Evolutionary conservation across 257 asterid species (phyloP), one percentile per base, ranked within the genome.

Genomic region (Ilex asprella): DNA sequence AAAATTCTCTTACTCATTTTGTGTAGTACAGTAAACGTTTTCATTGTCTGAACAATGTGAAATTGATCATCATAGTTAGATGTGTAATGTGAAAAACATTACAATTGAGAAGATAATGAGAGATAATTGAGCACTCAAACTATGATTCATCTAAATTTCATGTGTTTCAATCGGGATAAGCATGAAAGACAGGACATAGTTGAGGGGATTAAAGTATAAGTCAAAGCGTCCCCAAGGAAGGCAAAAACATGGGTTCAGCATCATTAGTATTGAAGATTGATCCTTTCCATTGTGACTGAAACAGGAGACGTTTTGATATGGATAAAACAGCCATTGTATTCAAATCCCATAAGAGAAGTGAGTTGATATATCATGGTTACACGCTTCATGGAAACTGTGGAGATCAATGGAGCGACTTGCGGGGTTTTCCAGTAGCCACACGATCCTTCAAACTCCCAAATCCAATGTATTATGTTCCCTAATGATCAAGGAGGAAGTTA

Each of bases 341-440:
- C 82, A 91, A 91, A 78, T 91, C 88, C 3, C 82, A 78, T 89
- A 84, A 73, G 80, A 81, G 96, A 64, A 82, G 74, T 75, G 93
- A 86, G 78, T 73, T 88, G 6, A 81, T 72, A 75, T 84, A 86
- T 30, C 91, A 82, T 78, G 95, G 95, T 58, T 91, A 76, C 81
- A 62, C 65, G 16, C 78, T 91, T 62, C 87, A 66, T 3, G 96
- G 98, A 46, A 86, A 67, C 64, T 91, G 90, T 14, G 95, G 98
- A 35, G 96, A 88, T 76, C 96, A 91, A 58, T 91, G 98, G 98
- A 91, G 95, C 64, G 95, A 88, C 74, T 77, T 91, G 76, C 63
- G 11, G 2, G 98, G 98, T 58, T 88, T 67, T 35, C 77, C 94
- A 7, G 63, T 86, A 27, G 96, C 89, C 14, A 50, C 58, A 41